A percentile compares a stretch with the other conserved stretches of the same genome.
Conservation (phyloP, 2,329 filamentous ascomycete species). For the Trichothecium roseum region DNA sequence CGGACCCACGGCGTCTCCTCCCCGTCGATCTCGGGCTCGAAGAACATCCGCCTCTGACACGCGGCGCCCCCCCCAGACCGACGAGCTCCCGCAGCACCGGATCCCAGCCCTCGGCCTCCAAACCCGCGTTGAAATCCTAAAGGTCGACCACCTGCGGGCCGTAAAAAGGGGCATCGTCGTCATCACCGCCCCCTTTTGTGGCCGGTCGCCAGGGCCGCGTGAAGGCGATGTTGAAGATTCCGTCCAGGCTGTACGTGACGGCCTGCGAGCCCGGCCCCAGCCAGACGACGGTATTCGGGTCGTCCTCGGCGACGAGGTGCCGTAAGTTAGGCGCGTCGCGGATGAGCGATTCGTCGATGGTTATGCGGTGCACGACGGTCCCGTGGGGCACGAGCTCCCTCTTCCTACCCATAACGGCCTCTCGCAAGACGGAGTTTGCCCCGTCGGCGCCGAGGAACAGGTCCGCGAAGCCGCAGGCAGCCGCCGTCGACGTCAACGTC, state of each 20-base stretch:
- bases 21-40: slow-evolving; percentile 1
- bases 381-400: neutral
- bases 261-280: slow-evolving; percentile 1
- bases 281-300: neutral
- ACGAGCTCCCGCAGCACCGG: neutral
- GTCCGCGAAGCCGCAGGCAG: neutral
- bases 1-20: slow-evolving; percentile 1
- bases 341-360: neutral
- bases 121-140: neutral
- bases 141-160: neutral
- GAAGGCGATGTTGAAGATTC: slow-evolving; percentile 2
- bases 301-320: neutral
- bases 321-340: neutral
- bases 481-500: neutral
- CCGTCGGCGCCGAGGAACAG: slow-evolving; percentile 1
- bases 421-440: neutral
- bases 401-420: neutral
- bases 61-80: neutral
- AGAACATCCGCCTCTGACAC: neutral
- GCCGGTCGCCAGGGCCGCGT: slow-evolving; percentile 1
- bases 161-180: too few species aligned
- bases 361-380: neutral
- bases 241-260: slow-evolving; percentile 1
- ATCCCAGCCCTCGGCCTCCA: neutral
- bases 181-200: too few species aligned